Percentiles rank a stretch among this genome's conserved stretches.
Evolutionary conservation across 371 early-diverging fungal genomes (phyloP).

Genomic region (Coemansia sp.): DNA sequence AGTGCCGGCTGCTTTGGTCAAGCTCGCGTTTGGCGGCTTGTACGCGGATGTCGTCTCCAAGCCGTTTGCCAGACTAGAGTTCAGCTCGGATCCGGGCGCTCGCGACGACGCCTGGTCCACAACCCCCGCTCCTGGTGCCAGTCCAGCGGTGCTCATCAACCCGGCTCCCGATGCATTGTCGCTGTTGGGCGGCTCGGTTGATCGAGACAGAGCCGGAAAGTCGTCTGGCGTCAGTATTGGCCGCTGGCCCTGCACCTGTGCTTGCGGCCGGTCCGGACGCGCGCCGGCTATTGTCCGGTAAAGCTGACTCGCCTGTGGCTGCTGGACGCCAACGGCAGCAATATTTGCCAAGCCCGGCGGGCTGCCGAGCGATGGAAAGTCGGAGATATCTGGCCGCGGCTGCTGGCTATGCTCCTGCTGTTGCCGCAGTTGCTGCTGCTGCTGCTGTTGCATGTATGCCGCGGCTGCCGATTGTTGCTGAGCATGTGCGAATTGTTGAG

Average conservation of each 20-base stretch:
- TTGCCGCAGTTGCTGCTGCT: slow-evolving; percentile 26
- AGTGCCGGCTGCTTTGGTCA: slow-evolving; percentile 17
- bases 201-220: slow-evolving; percentile 38
- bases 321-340: slow-evolving; percentile 19
- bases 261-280: slow-evolving; percentile 18
- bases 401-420: slow-evolving; percentile 27
- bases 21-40: slow-evolving; percentile 24
- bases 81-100: slow-evolving; percentile 8
- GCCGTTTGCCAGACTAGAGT: slow-evolving; percentile 12
- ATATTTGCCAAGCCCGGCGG: slow-evolving; percentile 33
- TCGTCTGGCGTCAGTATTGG: slow-evolving; percentile 37
- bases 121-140: slow-evolving; percentile 25
- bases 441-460: slow-evolving; percentile 32
- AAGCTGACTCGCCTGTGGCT: slow-evolving; percentile 27
- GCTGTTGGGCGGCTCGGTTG: slow-evolving; percentile 7
- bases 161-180: slow-evolving; percentile 1
- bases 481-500: slow-evolving; percentile 33
- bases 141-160: slow-evolving; percentile 4
- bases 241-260: background rate
- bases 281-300: slow-evolving; percentile 37
- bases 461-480: slow-evolving; percentile 31
- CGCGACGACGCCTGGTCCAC: slow-evolving; percentile 15
- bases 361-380: slow-evolving; percentile 45
- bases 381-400: slow-evolving; percentile 44
- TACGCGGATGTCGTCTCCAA: slow-evolving; percentile 31